Base-by-base conservation (phyloP, 202 grass and related monocot genomes). In the Eragrostis tef region DNA sequence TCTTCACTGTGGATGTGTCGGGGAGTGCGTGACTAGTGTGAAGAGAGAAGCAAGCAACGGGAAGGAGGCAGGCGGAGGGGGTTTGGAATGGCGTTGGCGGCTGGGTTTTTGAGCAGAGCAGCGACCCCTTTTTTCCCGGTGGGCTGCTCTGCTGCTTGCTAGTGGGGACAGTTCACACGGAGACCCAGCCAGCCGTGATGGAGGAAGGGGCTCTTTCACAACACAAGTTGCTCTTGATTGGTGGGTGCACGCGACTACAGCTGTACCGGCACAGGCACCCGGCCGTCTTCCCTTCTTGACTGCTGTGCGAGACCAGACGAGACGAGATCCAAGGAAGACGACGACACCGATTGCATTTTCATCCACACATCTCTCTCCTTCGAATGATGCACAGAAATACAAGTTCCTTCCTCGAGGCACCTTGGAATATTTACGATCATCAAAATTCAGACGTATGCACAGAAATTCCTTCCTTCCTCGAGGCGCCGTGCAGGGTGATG, bases 291-390 rank as follows among this genome's bases (percentile, higher is more conserved):
- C 6, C 5, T 39, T 24, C 10, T 58, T 58, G 54, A 24, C 54
- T 5, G 54, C 20, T 58, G 54, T 20, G 54, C n/a, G 20, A 57
- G 53, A 21, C 54, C 3, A 56, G 1, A 16, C n/a, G n/a, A n/a
- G n/a, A n/a, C n/a, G n/a, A 57, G 53, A 57, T 57, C n/a, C 53
- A 57, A 57, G 53, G 19, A 57, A 57, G 19, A 57, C 53, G 53
- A 57, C 11, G 47, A 14, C 47, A 15, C 1, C 5, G 47, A 49
- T 39, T 39, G 34, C 34, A 31, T 31, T 31, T 31, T 31, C n/a
- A n/a, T n/a, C n/a, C n/a, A n/a, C n/a, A n/a, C n/a, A n/a, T n/a
- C 29, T 3, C 2, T 31, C 29, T 39, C 34, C 34, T 39, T 5
- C 2, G 34, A 39, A 0, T 31, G 29, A 31, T 31, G 3, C 29